Percentiles rank a stretch among this genome's conserved stretches.
These are phyloP conservation scores for Arctium lappa DNA, from an alignment of 129 eudicot species.

Conservation along the genomic window DNA sequence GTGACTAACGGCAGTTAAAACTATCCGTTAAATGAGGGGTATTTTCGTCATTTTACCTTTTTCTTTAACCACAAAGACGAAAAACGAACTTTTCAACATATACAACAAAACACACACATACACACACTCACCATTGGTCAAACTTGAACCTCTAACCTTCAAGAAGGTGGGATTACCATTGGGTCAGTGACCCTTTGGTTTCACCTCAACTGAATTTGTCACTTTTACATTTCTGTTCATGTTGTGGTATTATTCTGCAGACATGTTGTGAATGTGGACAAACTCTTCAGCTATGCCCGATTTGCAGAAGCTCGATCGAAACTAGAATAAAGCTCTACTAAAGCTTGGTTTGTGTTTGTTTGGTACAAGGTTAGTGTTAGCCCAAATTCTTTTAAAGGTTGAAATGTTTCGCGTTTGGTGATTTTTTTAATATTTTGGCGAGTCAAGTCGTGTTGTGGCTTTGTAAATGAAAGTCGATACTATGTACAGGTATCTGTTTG, in stretches of 20 bases:
- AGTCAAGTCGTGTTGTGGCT: constrained; percentile 24
- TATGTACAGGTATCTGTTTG: constrained; percentile 15
- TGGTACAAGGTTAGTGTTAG: not conserved
- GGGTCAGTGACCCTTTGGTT: too few species aligned
- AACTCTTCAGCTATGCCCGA: constrained; percentile 72
- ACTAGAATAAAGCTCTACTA: constrained; percentile 88
- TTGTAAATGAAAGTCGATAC: constrained; percentile 27
- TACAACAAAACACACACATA: too few species aligned
- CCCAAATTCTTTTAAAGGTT: constrained; percentile 9
- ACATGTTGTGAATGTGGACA: constrained; percentile 92
- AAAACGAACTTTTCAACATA: too few species aligned
- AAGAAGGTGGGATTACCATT: too few species aligned
- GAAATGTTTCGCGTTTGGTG: not conserved
- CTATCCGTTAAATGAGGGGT: too few species aligned
- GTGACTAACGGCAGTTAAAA: too few species aligned
- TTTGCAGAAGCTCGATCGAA: constrained; percentile 69
- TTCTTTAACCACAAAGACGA: too few species aligned
- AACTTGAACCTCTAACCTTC: too few species aligned
- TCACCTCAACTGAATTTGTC: not conserved
- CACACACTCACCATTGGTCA: too few species aligned
- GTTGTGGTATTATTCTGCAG: constrained; percentile 32
- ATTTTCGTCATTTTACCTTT: too few species aligned
- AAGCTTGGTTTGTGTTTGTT: constrained; percentile 8
- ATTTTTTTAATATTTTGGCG: constrained; percentile 7
- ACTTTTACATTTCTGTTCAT: not conserved